phyloP scores from a whole-genome alignment of 805 yeast species.

The Candida ipomoeae region DNA sequence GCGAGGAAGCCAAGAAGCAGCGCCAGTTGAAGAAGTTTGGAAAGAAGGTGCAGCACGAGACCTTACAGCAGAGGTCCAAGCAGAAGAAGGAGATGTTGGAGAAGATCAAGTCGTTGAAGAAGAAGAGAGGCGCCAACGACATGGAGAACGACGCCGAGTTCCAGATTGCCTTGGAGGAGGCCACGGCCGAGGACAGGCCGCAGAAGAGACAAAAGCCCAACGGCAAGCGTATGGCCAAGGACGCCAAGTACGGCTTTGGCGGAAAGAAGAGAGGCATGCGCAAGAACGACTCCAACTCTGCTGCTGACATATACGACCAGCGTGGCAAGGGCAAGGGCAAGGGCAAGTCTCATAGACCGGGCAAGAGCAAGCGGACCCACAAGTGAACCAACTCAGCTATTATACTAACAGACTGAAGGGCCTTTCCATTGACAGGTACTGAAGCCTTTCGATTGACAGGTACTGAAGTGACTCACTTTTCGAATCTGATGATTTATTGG shows the following conservation, averaged over 20 bases:
- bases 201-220: conserved; percentile 56
- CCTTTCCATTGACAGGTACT: no score
- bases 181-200: conserved; percentile 54
- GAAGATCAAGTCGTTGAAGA: conserved; percentile 84
- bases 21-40: conserved; percentile 95
- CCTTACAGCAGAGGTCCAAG: conserved; percentile 88
- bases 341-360: conserved; percentile 31
- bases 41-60: conserved; percentile 92
- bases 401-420: no score
- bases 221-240: conserved; percentile 64
- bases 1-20: conserved; percentile 91
- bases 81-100: conserved; percentile 89
- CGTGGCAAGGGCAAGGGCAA: conserved; percentile 15
- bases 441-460: no score
- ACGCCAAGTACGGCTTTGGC: conserved; percentile 70
- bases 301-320: conserved; percentile 49
- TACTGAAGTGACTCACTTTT: no score
- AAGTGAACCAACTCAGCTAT: neutral
- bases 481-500: no score
- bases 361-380: conserved; percentile 41
- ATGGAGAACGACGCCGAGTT: conserved; percentile 67
- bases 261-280: conserved; percentile 73
- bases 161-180: conserved; percentile 90
- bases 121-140: conserved; percentile 78
- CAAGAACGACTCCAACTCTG: conserved; percentile 67